Evolutionary conservation across 495 filamentous ascomycete species (phyloP).

Genomic region (Penicillium robsamsonii): DNA sequence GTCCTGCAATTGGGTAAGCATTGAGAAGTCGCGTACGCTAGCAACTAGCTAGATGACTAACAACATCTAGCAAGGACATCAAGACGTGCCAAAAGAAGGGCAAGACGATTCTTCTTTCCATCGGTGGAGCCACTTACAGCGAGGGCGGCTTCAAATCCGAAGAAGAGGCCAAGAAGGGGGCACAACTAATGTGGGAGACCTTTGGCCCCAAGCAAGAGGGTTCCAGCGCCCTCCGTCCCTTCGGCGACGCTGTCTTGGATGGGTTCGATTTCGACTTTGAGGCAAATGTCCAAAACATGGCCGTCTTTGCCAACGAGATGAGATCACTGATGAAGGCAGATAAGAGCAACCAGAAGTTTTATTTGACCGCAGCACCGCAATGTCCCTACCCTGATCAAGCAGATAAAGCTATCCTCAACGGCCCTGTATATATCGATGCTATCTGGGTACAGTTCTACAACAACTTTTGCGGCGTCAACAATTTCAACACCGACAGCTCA

Average conservation of each 20-base stretch:
- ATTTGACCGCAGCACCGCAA: conserved; percentile 64
- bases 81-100: conserved; percentile 59
- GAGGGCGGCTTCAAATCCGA: conserved; percentile 59
- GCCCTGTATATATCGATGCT: conserved; percentile 56
- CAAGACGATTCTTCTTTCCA: conserved; percentile 66
- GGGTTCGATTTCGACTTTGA: conserved; percentile 75
- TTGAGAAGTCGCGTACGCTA: background rate
- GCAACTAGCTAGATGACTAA: conserved; percentile 18
- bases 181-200: conserved; percentile 62
- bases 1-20: conserved; percentile 60
- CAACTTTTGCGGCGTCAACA: conserved; percentile 63
- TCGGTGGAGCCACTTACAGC: conserved; percentile 63
- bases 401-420: conserved; percentile 55
- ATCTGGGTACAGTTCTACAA: conserved; percentile 75
- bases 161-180: conserved; percentile 52
- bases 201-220: conserved; percentile 49
- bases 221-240: conserved; percentile 52
- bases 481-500: conserved; percentile 45
- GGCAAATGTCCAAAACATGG: conserved; percentile 47
- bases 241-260: conserved; percentile 62
- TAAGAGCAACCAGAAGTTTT: conserved; percentile 51
- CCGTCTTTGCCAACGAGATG: conserved; percentile 54
- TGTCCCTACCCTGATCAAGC: conserved; percentile 64
- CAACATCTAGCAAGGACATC: conserved; percentile 51
- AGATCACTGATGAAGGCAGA: conserved; percentile 53